These are phyloP conservation scores for Nannochloris sp. DNA, from an alignment of 139 green algal genomes.

Conservation along the genomic window DNA sequence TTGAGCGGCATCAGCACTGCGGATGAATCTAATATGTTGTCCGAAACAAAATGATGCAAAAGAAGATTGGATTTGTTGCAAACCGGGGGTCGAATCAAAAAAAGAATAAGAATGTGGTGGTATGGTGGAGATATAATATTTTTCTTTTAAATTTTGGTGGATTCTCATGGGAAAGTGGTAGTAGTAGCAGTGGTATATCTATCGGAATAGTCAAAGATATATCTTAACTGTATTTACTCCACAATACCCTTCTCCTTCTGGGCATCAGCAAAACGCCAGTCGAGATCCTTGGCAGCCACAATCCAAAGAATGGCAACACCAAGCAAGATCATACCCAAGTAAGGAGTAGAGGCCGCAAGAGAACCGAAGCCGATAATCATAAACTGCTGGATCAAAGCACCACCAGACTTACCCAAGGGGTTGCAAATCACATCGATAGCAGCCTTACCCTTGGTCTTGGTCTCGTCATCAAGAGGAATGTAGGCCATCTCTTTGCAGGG, in stretches of 20 bases:
- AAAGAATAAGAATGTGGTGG: too few species aligned
- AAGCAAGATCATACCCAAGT: constrained; percentile 91
- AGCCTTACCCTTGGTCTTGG: constrained; percentile 94
- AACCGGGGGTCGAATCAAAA: too few species aligned
- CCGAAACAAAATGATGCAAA: too few species aligned
- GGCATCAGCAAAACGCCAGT: constrained; percentile 20
- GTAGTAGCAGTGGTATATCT: too few species aligned
- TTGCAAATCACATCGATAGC: constrained; percentile 99
- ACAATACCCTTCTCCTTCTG: not conserved
- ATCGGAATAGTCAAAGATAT: too few species aligned
- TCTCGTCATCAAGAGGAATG: constrained; percentile 95
- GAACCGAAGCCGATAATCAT: constrained; percentile 97
- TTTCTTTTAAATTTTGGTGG: too few species aligned
- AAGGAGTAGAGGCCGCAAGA: constrained; percentile 91
- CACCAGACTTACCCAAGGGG: constrained; percentile 97
- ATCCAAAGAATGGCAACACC: constrained; percentile 87
- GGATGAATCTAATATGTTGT: too few species aligned
- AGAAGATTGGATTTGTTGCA: too few species aligned
- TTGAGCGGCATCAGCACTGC: too few species aligned
- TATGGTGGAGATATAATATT: too few species aligned
- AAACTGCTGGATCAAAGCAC: constrained; percentile 95
- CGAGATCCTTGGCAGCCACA: constrained; percentile 55
- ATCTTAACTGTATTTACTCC: constrained; percentile 4
- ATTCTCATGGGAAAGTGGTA: too few species aligned
- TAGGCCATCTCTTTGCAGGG: constrained; percentile 99